A percentile compares a stretch with the other conserved stretches of the same genome.
These are phyloP conservation scores for Cerrena zonata DNA, from an alignment of 1,284 basidiomycete genomes.

Conservation along the genomic window DNA sequence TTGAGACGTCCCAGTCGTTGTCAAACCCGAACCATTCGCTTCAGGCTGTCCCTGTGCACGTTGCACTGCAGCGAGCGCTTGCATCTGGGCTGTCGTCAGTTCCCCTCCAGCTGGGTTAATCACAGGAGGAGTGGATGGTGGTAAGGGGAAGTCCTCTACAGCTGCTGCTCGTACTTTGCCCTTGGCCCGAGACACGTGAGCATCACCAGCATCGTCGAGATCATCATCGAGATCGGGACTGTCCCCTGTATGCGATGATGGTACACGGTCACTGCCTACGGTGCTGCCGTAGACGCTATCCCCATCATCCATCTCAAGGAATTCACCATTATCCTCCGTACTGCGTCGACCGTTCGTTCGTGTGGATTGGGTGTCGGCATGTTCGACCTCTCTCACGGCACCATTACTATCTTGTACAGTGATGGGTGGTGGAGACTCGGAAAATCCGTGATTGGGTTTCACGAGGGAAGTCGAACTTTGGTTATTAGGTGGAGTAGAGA, in stretches of 20 bases:
- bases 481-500: conserved; percentile 2
- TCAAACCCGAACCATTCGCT: background rate
- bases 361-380: conserved; percentile 8
- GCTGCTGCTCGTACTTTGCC: conserved; percentile 16
- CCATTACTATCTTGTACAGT: conserved; percentile 4
- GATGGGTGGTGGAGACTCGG: conserved; percentile 9
- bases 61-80: conserved; percentile 2
- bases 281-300: conserved; percentile 27
- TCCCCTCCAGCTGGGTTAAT: conserved; percentile 4
- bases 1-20: background rate
- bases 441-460: background rate
- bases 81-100: conserved; percentile 9
- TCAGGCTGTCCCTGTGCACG: background rate
- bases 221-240: conserved; percentile 15
- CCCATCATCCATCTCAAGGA: conserved; percentile 56
- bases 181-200: conserved; percentile 5
- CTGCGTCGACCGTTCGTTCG: conserved; percentile 5
- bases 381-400: conserved; percentile 1
- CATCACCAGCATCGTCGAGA: conserved; percentile 10
- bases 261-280: conserved; percentile 16
- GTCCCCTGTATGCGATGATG: conserved; percentile 12
- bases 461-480: background rate
- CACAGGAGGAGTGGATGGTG: conserved; percentile 21
- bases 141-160: conserved; percentile 34
- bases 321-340: conserved; percentile 38